A percentile compares a stretch with the other conserved stretches of the same genome.
These are phyloP conservation scores for Nicotiana otophora DNA, from an alignment of 257 asterid species.

Conservation along the genomic window DNA sequence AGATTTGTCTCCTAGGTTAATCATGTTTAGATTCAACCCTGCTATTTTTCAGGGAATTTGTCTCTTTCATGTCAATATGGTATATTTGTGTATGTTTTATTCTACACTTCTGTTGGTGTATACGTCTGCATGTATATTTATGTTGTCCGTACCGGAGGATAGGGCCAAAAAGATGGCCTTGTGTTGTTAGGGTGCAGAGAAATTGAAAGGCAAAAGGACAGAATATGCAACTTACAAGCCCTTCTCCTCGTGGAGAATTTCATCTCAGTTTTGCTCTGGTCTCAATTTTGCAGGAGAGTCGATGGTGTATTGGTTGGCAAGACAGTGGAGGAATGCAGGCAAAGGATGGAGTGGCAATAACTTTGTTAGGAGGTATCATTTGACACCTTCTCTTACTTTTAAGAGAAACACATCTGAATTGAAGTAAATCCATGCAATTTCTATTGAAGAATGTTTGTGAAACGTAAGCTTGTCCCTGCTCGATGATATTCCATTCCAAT, in stretches of 20 bases:
- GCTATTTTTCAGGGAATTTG: neutral
- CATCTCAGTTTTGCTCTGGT: neutral
- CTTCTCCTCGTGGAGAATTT: neutral
- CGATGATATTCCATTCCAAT: neutral
- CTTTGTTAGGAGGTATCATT: conserved; percentile 62
- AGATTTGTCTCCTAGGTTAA: neutral
- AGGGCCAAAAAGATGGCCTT: neutral
- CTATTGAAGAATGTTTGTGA: neutral
- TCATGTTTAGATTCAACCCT: neutral
- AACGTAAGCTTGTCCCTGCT: neutral
- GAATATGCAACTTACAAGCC: neutral
- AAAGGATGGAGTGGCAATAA: conserved; percentile 43
- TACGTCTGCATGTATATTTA: neutral
- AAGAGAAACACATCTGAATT: neutral
- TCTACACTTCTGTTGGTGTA: neutral
- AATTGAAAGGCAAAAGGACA: neutral
- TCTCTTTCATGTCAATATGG: neutral
- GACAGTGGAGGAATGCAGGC: conserved; percentile 41
- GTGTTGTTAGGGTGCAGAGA: neutral
- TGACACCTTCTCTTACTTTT: neutral
- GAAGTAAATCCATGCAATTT: neutral
- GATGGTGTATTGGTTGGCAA: conserved; percentile 81
- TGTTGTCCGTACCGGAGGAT: neutral
- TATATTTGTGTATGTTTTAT: neutral
- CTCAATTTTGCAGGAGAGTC: conserved; percentile 41